Percentiles rank a stretch among this genome's conserved stretches.
Evolutionary conservation across 176 grass and related monocot species (phyloP).

Genomic region (Poa annua): DNA sequence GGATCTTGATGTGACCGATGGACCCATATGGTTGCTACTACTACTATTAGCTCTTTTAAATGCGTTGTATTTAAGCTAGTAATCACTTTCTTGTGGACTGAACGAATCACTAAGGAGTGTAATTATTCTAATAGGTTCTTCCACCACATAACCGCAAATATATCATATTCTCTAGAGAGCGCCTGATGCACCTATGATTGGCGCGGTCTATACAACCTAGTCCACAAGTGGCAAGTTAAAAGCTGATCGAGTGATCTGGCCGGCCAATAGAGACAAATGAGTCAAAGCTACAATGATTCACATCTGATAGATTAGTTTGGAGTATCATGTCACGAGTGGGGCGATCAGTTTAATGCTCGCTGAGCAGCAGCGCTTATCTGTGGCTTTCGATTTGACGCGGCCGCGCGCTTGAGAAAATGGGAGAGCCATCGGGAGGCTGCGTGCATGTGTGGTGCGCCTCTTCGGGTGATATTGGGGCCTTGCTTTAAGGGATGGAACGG

Average conservation of each 20-base stretch:
- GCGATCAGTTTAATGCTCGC: slow-evolving; percentile 17
- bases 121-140: neutral
- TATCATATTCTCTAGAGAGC: neutral
- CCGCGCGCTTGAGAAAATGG: neutral
- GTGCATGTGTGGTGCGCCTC: neutral
- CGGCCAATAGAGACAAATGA: slow-evolving; percentile 11
- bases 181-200: neutral
- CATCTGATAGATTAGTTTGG: neutral
- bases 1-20: neutral
- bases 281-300: neutral
- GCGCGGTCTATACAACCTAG: neutral
- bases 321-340: neutral
- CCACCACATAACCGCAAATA: neutral
- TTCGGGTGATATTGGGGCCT: neutral
- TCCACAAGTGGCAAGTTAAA: slow-evolving; percentile 22
- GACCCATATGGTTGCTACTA: neutral
- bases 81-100: neutral
- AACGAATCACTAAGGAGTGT: neutral
- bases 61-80: no score
- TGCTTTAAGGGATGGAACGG: no score
- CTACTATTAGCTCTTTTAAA: neutral
- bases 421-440: neutral
- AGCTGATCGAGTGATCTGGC: neutral
- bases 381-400: neutral
- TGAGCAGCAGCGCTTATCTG: neutral